These are phyloP conservation scores for Colletotrichum cordylinicola DNA, from an alignment of 2,329 filamentous ascomycete species.

Conservation along the genomic window DNA sequence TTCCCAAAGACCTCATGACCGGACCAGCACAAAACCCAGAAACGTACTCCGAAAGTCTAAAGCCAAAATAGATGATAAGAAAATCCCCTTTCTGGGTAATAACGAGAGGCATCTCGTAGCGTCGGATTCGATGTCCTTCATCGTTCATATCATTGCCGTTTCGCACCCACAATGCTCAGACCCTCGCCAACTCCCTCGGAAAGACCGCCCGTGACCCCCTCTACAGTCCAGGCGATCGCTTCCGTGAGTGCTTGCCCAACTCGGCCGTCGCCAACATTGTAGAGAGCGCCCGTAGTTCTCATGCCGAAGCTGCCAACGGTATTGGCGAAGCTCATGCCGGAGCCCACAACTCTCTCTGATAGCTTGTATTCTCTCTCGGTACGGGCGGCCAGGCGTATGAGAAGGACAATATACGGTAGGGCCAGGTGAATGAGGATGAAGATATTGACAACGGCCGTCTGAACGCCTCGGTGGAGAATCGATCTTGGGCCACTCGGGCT, in stretches of 20 bases:
- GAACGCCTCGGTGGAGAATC: constrained; percentile 63
- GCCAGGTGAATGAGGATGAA: constrained; percentile 66
- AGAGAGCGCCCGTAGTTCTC: constrained; percentile 58
- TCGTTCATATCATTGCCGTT: constrained; percentile 6
- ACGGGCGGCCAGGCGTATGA: constrained; percentile 59
- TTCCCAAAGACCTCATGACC: neutral
- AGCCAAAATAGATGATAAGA: neutral
- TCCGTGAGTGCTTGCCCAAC: constrained; percentile 65
- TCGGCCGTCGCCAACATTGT: constrained; percentile 67
- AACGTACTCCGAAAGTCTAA: constrained; percentile 13
- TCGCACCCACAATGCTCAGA: constrained; percentile 22
- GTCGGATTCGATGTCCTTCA: neutral
- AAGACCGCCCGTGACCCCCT: constrained; percentile 69
- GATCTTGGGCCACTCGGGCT: constrained; percentile 36
- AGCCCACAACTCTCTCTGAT: constrained; percentile 60
- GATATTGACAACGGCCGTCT: constrained; percentile 59
- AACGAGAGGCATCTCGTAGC: neutral
- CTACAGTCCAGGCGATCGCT: constrained; percentile 64
- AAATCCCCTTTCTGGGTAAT: neutral
- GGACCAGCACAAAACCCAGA: neutral
- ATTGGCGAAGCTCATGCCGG: constrained; percentile 58
- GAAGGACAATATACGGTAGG: constrained; percentile 63
- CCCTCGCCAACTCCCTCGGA: constrained; percentile 64
- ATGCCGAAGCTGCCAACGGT: constrained; percentile 57
- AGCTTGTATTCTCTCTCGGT: constrained; percentile 73